Evolutionary conservation across 2,329 filamentous ascomycete species (phyloP).

Genomic region (Triangularia setosa): DNA sequence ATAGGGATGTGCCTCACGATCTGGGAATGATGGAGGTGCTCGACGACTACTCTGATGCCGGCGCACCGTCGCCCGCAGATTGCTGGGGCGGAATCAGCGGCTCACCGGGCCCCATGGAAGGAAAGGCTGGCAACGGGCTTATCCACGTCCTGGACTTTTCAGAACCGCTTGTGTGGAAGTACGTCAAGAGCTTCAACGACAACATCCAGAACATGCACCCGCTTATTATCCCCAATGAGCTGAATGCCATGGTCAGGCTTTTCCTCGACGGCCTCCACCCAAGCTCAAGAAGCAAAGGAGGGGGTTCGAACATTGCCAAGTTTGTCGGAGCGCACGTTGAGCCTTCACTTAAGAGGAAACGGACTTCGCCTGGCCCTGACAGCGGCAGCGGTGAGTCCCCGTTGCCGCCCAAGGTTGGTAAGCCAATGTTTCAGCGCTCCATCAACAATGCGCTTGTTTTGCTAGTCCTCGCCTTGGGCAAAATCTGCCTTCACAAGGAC

Average conservation of each 20-base stretch:
- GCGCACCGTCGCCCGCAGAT: slow-evolving; percentile 51
- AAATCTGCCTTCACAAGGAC: slow-evolving; percentile 62
- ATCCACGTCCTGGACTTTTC: slow-evolving; percentile 52
- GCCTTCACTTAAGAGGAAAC: slow-evolving; percentile 50
- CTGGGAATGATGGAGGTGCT: slow-evolving; percentile 32
- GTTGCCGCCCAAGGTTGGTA: slow-evolving; percentile 39
- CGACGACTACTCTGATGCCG: slow-evolving; percentile 45
- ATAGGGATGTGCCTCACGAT: slow-evolving; percentile 30
- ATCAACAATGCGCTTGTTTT: slow-evolving; percentile 79
- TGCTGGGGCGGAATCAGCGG: slow-evolving; percentile 58
- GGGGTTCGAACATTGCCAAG: slow-evolving; percentile 18
- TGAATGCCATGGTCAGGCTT: slow-evolving; percentile 50
- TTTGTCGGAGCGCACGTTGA: slow-evolving; percentile 25
- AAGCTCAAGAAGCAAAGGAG: slow-evolving; percentile 19
- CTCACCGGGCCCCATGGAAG: slow-evolving; percentile 38
- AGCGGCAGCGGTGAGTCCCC: slow-evolving; percentile 26
- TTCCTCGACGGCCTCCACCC: slow-evolving; percentile 48
- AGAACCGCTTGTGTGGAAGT: slow-evolving; percentile 45
- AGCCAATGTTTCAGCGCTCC: slow-evolving; percentile 54
- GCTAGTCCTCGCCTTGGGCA: slow-evolving; percentile 79
- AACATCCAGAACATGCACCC: slow-evolving; percentile 65
- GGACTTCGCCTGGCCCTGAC: slow-evolving; percentile 40
- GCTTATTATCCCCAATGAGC: slow-evolving; percentile 51
- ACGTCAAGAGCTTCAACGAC: slow-evolving; percentile 55
- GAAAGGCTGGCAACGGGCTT: slow-evolving; percentile 36